Base-by-base conservation (phyloP, 2,329 filamentous ascomycete species). In the Dothiorella sarmentorum region DNA sequence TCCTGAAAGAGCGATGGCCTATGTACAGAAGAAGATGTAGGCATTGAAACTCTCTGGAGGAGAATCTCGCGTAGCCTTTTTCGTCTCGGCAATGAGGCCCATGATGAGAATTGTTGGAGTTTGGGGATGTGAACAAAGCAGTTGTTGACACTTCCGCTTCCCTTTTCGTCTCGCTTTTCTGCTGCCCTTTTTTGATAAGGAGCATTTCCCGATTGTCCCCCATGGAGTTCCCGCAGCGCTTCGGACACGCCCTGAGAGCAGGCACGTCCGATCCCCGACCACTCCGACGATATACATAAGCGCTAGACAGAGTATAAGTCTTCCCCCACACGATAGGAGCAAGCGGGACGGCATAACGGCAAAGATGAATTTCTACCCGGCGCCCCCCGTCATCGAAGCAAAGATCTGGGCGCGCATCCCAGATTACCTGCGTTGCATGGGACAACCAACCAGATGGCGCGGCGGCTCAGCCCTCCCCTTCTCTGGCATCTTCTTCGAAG, bases 401-500 rank as follows among this genome's bases (percentile, higher is more conserved):
- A 64, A 72, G 31, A 42, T 76, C 3, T 69, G 73, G 31, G 60
- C 71, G 1, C 71, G 67, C 15, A 71, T 77, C 10, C 73, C 75
- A 1, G 69, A 74, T 17, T 61, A 68, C 1, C 58, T 72, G 13
- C 64, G 73, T 53, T 59, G 49, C 29, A 62, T 43, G 13, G 61
- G 60, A 18, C 55, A 56, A 18, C 58, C 62, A 1, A 71, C 73
- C 0, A 75, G 76, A 59, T 77, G 75, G 75, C 66, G 71, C 20
- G 73, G 74, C 1, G 72, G 72, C 0, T 71, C 70, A 42, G 68
- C 71, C 2, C 42, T 67, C 5, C 56, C 63, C 0, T 74, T 73
- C 13, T 67, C 73, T 52, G 67, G 74, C 24, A 75, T 76, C 24
- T 76, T 77, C 38, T 69, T 77, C 0, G 74, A 76, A 59, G 74